Evolutionary conservation across 805 yeast genomes (phyloP).

Genomic region (Candida insectalens): DNA sequence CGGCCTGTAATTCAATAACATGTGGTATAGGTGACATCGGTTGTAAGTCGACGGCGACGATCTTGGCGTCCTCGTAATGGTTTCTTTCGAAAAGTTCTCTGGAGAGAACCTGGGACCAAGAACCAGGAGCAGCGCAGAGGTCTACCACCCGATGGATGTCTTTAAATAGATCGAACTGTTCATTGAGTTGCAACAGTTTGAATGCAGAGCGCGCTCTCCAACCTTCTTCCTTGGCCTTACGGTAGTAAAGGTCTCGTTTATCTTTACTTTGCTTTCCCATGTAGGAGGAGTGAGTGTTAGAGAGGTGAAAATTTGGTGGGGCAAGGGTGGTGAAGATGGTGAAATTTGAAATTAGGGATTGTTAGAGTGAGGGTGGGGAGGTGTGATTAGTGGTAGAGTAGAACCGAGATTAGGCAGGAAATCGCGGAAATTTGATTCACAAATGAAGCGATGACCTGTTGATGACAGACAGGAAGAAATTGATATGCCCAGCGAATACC

Average conservation of each 20-base stretch:
- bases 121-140: constrained; percentile 97
- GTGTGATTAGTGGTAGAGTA: not conserved
- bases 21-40: constrained; percentile 96
- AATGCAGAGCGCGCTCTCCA: constrained; percentile 97
- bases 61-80: constrained; percentile 33
- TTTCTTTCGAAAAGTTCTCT: constrained; percentile 41
- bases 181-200: constrained; percentile 82
- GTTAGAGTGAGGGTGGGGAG: not conserved
- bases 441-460: no score
- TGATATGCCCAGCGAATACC: no score
- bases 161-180: constrained; percentile 74
- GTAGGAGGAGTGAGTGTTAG: no score
- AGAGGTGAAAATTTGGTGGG: not conserved
- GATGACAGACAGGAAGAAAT: no score
- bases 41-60: constrained; percentile 92
- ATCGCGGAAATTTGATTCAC: no score
- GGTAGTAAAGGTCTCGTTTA: constrained; percentile 82
- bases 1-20: constrained; percentile 88
- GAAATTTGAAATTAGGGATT: not conserved
- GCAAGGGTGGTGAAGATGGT: not conserved
- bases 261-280: constrained; percentile 97
- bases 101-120: constrained; percentile 95
- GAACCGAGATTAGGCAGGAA: not conserved
- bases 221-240: constrained; percentile 96
- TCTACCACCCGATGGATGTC: constrained; percentile 83